These are phyloP conservation scores for Agrocybe chaxingu DNA, from an alignment of 768 basidiomycete genomes.

Conservation along the genomic window DNA sequence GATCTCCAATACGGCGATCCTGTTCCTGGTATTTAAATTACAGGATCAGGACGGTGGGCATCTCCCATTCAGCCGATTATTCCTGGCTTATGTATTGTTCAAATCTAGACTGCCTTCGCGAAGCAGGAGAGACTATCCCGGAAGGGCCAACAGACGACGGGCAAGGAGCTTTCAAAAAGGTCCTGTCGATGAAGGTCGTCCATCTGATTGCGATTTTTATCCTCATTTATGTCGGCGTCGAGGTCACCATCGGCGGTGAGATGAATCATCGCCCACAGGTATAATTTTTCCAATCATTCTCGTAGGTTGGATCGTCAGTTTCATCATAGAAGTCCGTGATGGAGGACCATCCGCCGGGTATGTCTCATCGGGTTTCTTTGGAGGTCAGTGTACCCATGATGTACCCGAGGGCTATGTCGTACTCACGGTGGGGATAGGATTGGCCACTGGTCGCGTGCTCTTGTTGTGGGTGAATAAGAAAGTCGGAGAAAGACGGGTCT, in stretches of 20 bases:
- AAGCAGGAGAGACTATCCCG: constrained; percentile 46
- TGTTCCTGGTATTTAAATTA: constrained; percentile 62
- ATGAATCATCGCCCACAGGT: no score
- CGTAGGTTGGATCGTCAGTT: constrained; percentile 72
- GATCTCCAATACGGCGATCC: constrained; percentile 45
- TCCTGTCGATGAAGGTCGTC: constrained; percentile 48
- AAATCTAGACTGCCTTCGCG: constrained; percentile 44
- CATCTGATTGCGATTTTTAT: constrained; percentile 64
- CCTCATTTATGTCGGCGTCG: constrained; percentile 67
- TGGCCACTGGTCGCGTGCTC: constrained; percentile 52
- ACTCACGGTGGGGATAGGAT: constrained; percentile 32
- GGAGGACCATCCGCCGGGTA: constrained; percentile 43
- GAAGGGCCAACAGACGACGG: constrained; percentile 33
- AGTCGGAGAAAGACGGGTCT: constrained; percentile 51
- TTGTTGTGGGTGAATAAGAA: constrained; percentile 56
- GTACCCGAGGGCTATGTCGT: not conserved
- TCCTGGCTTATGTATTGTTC: not conserved
- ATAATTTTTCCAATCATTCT: not conserved
- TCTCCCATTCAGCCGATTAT: not conserved
- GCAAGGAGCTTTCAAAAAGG: constrained; percentile 42
- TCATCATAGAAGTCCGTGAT: constrained; percentile 32
- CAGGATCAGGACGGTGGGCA: constrained; percentile 64
- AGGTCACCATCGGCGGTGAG: constrained; percentile 54
- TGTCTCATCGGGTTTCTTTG: constrained; percentile 50
- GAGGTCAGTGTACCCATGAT: constrained; percentile 31